Base-by-base conservation (phyloP, 192 early-diverging fungal genomes). In the Pilaira anomala region DNA sequence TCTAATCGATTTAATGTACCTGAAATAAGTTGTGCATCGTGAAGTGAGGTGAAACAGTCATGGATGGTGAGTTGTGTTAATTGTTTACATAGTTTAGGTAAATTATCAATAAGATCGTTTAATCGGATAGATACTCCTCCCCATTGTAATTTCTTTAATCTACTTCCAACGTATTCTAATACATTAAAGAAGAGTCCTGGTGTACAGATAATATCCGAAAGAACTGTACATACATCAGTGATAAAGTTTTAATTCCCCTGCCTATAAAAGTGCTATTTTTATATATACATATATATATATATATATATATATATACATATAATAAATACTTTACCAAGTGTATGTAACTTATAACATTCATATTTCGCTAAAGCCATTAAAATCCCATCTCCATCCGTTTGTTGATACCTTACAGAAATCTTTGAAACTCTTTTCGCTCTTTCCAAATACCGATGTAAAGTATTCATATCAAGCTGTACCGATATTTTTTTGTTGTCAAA, bases 41-140 rank as follows among this genome's bases (percentile, higher is more conserved):
- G 39, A 2, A 58, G 63, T 2, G 63, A 54, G 1, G 65, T 60
- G 26, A 68, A 68, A 44, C 66, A 68, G 13, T 68, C 66, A 18
- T 52, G 39, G 11, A 68, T 19, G 12, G 22, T 25, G n/a, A 68
- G 51, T 8, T 29, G 40, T 0, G 29, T 54, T 16, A 68, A 19
- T 8, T 52, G 18, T 25, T n/a, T 11, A 46, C 59, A 68, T 5
- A 14, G 33, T 2, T 54, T 22, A 2, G 66, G n/a, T 7, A 68
- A 4, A 0, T 33, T 16, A 18, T 48, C 21, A 7, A 68, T 42
- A 7, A 68, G 7, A 28, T 60, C 66, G 41, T 68, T 28, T 24
- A 68, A 59, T 33, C 45, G 40, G 11, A 68, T 42, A 7, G 49
- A 48, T 12, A 50, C 48, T 3, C 49, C 48, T 24, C 66, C 49